phyloP scores from a whole-genome alignment of 495 filamentous ascomycete genomes.

The Chaetomidium leptoderma region DNA sequence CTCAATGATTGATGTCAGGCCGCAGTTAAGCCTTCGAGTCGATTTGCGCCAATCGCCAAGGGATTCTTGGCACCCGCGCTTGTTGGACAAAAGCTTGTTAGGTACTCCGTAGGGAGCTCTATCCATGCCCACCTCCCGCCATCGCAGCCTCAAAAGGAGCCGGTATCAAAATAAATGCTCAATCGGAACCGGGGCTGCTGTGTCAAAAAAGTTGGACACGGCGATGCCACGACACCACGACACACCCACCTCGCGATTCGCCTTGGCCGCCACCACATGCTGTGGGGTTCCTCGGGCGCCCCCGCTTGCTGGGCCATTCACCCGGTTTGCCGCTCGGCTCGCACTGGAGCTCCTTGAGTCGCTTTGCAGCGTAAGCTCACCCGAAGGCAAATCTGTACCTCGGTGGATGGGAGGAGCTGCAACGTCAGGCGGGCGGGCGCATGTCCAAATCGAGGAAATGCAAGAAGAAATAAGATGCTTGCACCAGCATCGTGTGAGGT shows the following conservation, averaged over 20 bases:
- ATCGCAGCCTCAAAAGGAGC: too few species aligned
- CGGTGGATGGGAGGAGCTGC: conserved; percentile 3
- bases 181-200: too few species aligned
- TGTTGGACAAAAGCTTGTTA: background rate
- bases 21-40: background rate
- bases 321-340: conserved; percentile 28
- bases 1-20: background rate
- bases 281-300: conserved; percentile 1
- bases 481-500: background rate
- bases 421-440: background rate
- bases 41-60: background rate
- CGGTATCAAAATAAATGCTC: too few species aligned
- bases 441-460: background rate
- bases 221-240: too few species aligned
- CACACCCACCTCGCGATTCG: too few species aligned
- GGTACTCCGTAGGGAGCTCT: background rate
- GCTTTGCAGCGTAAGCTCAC: conserved; percentile 22
- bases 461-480: background rate
- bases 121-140: too few species aligned
- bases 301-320: conserved; percentile 26
- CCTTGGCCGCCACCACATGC: conserved; percentile 19
- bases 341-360: conserved; percentile 14
- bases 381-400: conserved; percentile 19
- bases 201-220: too few species aligned
- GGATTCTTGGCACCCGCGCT: background rate